Conservation (phyloP, 139 green algal genomes). For the Chara braunii region DNA sequence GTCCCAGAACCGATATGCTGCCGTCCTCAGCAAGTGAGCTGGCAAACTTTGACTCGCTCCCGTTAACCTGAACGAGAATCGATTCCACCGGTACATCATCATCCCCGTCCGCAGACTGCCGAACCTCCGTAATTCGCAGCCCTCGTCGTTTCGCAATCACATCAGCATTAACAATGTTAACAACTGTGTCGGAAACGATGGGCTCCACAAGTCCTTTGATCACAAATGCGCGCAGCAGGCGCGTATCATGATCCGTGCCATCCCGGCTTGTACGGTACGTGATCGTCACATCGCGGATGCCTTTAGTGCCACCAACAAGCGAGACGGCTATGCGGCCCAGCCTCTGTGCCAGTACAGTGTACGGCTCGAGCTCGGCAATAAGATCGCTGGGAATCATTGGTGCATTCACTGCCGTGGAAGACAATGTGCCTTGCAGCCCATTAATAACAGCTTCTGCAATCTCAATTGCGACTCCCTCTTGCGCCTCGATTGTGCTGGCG, state of each 20-base stretch:
- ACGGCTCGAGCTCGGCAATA: slow-evolving; percentile 82
- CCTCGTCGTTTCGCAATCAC: slow-evolving; percentile 80
- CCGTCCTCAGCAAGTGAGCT: not conserved
- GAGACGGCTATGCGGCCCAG: slow-evolving; percentile 41
- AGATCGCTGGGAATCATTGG: slow-evolving; percentile 75
- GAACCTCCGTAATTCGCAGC: slow-evolving; percentile 66
- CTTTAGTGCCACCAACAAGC: slow-evolving; percentile 38
- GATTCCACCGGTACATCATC: slow-evolving; percentile 15
- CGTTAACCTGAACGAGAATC: slow-evolving; percentile 25
- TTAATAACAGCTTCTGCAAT: slow-evolving; percentile 86
- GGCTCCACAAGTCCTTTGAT: slow-evolving; percentile 45
- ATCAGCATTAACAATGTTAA: slow-evolving; percentile 96
- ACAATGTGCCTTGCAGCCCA: slow-evolving; percentile 78
- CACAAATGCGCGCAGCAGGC: slow-evolving; percentile 77
- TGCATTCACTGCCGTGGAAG: slow-evolving; percentile 80
- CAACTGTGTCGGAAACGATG: slow-evolving; percentile 27
- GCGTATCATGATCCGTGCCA: slow-evolving; percentile 78
- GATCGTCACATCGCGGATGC: slow-evolving; percentile 74
- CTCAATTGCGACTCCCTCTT: slow-evolving; percentile 85
- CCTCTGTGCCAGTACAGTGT: slow-evolving; percentile 63
- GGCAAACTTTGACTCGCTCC: slow-evolving; percentile 31
- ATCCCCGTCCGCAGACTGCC: slow-evolving; percentile 41
- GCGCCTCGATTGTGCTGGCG: slow-evolving; percentile 77
- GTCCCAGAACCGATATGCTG: slow-evolving; percentile 22
- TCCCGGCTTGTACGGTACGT: slow-evolving; percentile 66